phyloP scores from a whole-genome alignment of 768 basidiomycete genomes.

The Termitomyces titanicus region DNA sequence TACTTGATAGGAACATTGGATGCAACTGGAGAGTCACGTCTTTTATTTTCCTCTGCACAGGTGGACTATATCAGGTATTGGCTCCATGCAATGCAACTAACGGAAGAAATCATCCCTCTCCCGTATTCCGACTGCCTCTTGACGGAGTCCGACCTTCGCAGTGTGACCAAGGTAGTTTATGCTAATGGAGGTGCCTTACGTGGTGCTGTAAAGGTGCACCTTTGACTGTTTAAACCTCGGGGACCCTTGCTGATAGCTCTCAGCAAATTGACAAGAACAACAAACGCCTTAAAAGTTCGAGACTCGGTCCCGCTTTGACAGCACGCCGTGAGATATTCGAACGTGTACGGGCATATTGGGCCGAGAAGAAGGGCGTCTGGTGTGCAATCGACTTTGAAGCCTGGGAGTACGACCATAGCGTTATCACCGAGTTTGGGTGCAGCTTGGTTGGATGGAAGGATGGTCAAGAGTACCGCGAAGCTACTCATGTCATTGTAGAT shows the following conservation, averaged over 20 bases:
- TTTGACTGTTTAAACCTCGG: background rate
- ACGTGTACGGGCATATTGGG: slow-evolving; percentile 60
- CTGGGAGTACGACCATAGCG: slow-evolving; percentile 73
- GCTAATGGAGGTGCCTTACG: slow-evolving; percentile 51
- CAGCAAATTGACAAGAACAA: slow-evolving; percentile 80
- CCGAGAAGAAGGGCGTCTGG: slow-evolving; percentile 64
- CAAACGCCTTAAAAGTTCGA: slow-evolving; percentile 64
- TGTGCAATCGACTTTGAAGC: slow-evolving; percentile 79
- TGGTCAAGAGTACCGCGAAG: slow-evolving; percentile 41
- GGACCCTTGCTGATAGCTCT: background rate
- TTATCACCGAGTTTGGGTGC: slow-evolving; percentile 86
- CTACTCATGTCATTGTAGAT: slow-evolving; percentile 61
- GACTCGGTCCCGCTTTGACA: slow-evolving; percentile 42
- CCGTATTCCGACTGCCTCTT: slow-evolving; percentile 79
- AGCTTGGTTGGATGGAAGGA: slow-evolving; percentile 54
- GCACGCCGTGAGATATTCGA: slow-evolving; percentile 66
- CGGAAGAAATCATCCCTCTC: slow-evolving; percentile 59
- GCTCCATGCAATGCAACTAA: slow-evolving; percentile 72
- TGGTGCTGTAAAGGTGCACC: slow-evolving; percentile 53
- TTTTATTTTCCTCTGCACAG: slow-evolving; percentile 80
- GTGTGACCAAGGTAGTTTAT: slow-evolving; percentile 57
- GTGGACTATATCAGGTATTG: slow-evolving; percentile 85
- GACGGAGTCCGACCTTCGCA: slow-evolving; percentile 51
- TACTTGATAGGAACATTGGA: slow-evolving; percentile 51
- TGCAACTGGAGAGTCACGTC: slow-evolving; percentile 64